Percentiles rank a stretch among this genome's conserved stretches.
Conservation (phyloP, 352 stramenopile genomes). For the Heterotrichella gracilis region DNA sequence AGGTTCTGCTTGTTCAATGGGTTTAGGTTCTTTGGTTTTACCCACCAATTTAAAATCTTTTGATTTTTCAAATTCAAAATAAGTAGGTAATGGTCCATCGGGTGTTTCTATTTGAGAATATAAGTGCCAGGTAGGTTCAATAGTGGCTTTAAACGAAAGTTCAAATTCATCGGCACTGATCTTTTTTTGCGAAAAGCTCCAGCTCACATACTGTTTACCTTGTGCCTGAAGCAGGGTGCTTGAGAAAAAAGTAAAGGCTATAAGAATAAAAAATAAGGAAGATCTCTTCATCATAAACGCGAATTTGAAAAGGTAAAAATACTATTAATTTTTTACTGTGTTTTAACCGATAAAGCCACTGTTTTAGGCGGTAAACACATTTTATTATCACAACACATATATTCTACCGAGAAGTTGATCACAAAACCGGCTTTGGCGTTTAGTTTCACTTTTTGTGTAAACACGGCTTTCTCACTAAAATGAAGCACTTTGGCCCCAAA, state of each 20-base stretch:
- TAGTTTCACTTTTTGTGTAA: not conserved
- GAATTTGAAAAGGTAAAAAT: conserved; percentile 1
- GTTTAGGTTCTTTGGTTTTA: not conserved
- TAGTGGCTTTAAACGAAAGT: not conserved
- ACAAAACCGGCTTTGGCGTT: not conserved
- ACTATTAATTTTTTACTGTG: conserved; percentile 5
- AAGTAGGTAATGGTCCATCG: not conserved
- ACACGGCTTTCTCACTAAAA: not conserved
- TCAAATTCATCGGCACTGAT: not conserved
- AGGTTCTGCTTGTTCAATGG: not conserved
- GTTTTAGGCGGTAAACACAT: not conserved
- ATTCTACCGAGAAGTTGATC: not conserved
- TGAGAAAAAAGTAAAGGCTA: no score
- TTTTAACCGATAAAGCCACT: not conserved
- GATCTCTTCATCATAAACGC: no score
- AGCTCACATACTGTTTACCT: conserved; percentile 8
- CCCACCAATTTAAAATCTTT: conserved; percentile 2
- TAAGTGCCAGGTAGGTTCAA: not conserved
- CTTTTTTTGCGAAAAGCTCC: not conserved
- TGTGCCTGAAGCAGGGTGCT: no score
- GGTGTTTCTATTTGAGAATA: not conserved
- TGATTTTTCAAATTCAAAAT: not conserved
- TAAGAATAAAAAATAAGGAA: no score
- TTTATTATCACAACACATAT: not conserved
- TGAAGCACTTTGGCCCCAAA: not conserved